Conservation (phyloP, 225 moss, liverwort and hornwort species). For the Pseudoscleropodium purum region DNA sequence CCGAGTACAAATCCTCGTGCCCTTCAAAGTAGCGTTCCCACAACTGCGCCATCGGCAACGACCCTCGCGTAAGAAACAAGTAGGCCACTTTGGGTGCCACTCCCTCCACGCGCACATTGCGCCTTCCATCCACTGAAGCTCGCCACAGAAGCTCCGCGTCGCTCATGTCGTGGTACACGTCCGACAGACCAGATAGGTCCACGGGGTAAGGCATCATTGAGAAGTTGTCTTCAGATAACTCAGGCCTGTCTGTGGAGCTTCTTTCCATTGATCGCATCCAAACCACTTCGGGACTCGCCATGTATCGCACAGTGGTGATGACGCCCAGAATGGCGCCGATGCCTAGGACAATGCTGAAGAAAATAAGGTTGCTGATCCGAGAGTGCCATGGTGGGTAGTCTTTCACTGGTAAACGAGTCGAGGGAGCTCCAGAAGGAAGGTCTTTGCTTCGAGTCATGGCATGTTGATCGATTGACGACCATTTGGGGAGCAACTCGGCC, state of each 20-base stretch:
- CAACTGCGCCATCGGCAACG: constrained; percentile 21
- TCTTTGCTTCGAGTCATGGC: not conserved
- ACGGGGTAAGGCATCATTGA: constrained; percentile 22
- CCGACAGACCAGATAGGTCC: constrained; percentile 20
- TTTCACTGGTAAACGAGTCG: not conserved
- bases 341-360: constrained; percentile 15
- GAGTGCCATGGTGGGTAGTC: constrained; percentile 17
- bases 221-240: not conserved
- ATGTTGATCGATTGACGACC: not conserved
- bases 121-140: not conserved
- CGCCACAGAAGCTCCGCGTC: constrained; percentile 29
- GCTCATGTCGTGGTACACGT: constrained; percentile 42
- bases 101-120: not conserved
- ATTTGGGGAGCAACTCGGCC: constrained; percentile 6
- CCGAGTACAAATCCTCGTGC: constrained; percentile 19
- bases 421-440: not conserved
- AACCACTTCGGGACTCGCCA: not conserved
- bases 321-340: constrained; percentile 14
- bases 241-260: not conserved
- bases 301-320: constrained; percentile 6
- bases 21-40: constrained; percentile 53
- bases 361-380: not conserved
- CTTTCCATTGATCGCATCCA: not conserved
- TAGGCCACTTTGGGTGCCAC: constrained; percentile 27
- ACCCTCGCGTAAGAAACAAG: constrained; percentile 39